These are phyloP conservation scores for Bryum argenteum DNA, from an alignment of 225 moss, liverwort and hornwort genomes.

Conservation along the genomic window DNA sequence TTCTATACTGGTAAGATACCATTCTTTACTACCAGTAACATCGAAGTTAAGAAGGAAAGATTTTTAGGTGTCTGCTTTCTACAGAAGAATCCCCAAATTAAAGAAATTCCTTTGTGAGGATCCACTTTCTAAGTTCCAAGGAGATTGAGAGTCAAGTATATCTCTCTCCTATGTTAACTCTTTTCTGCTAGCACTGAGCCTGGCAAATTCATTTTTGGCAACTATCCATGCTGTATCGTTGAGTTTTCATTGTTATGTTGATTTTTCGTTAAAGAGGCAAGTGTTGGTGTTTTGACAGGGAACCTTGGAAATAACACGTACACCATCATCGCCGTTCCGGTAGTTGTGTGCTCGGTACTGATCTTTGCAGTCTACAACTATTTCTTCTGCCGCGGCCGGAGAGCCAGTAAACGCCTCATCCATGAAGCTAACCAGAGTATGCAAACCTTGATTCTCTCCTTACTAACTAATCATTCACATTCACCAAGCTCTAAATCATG, in stretches of 20 bases:
- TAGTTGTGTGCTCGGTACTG: not conserved
- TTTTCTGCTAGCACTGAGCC: too few relatives aligned
- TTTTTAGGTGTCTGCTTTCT: too few relatives aligned
- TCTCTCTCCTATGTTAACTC: too few relatives aligned
- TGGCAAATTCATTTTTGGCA: too few relatives aligned
- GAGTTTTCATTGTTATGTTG: not conserved
- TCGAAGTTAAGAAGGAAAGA: too few relatives aligned
- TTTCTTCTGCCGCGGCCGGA: constrained; percentile 27
- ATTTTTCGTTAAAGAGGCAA: not conserved
- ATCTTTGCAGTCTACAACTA: not conserved
- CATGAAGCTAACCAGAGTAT: constrained; percentile 46
- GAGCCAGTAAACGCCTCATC: constrained; percentile 29
- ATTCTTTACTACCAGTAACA: not conserved
- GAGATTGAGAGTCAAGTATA: too few relatives aligned
- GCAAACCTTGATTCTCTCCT: not conserved
- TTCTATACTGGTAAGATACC: constrained; percentile 39
- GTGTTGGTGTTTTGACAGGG: constrained; percentile 22
- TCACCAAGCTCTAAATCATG: too few relatives aligned
- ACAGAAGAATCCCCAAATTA: too few relatives aligned
- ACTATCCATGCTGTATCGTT: not conserved
- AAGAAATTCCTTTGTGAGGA: too few relatives aligned
- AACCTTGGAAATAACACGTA: constrained; percentile 2
- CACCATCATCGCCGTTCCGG: constrained; percentile 18
- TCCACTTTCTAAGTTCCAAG: too few relatives aligned
- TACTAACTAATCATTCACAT: too few relatives aligned